Conservation (phyloP, 768 basidiomycete genomes). For the Suillus weaverae region DNA sequence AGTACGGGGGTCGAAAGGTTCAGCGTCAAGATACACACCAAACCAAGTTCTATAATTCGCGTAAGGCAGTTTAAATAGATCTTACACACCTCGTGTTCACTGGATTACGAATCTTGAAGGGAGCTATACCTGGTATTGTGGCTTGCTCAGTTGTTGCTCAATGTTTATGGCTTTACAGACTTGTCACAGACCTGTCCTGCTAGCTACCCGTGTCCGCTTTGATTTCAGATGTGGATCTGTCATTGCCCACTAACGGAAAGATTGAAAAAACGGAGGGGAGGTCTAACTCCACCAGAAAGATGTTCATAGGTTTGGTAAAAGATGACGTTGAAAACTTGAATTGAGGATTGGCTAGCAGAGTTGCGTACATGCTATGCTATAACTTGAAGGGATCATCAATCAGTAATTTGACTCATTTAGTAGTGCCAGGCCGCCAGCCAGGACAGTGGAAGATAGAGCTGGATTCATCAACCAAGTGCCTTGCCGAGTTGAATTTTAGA, state of each 20-base stretch:
- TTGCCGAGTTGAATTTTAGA: neutral
- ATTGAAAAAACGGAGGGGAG: neutral
- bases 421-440: too few species aligned
- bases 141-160: too few species aligned
- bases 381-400: too few species aligned
- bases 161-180: neutral
- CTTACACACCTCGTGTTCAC: neutral
- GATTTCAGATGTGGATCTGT: neutral
- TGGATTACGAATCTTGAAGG: neutral
- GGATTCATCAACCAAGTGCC: neutral
- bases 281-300: neutral
- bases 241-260: neutral
- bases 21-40: conserved; percentile 2
- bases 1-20: neutral
- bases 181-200: neutral
- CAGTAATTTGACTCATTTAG: too few species aligned
- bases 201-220: neutral
- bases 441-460: neutral
- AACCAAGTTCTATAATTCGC: conserved; percentile 1
- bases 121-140: neutral
- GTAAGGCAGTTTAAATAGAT: conserved; percentile 2
- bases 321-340: neutral
- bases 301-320: neutral
- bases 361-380: neutral
- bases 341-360: neutral